Conservation (phyloP, 495 filamentous ascomycete species). For the Xylaria acuta region DNA sequence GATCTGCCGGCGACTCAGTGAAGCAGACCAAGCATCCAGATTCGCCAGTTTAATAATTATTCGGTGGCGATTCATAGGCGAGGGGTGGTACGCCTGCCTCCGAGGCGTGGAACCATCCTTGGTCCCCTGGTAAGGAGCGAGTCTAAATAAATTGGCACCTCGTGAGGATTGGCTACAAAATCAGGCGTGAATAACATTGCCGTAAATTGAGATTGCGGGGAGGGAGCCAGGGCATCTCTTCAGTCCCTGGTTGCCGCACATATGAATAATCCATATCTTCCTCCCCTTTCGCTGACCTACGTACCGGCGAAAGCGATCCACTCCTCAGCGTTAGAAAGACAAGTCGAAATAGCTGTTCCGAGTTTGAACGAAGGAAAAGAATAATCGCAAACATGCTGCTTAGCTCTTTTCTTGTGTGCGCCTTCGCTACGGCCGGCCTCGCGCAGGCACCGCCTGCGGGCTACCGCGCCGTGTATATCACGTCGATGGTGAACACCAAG, state of each 20-base stretch:
- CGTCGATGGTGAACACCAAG: conserved; percentile 56
- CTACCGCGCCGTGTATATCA: conserved; percentile 58
- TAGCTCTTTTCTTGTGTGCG: conserved; percentile 45
- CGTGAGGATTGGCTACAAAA: conserved; percentile 28
- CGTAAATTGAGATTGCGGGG: conserved; percentile 16
- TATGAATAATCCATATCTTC: conserved; percentile 8
- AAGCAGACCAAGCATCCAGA: conserved; percentile 26
- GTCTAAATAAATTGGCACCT: conserved; percentile 34
- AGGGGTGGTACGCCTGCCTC: conserved; percentile 35
- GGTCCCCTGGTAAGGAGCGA: conserved; percentile 16
- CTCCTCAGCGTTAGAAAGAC: conserved; percentile 18
- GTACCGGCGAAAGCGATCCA: conserved; percentile 19
- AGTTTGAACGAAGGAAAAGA: conserved; percentile 23
- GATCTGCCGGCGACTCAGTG: conserved; percentile 42
- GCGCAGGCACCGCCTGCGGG: conserved; percentile 50
- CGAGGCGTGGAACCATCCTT: conserved; percentile 34
- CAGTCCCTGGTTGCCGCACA: background rate
- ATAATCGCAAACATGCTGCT: conserved; percentile 44
- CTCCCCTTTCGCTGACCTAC: background rate
- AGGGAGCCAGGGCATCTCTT: background rate
- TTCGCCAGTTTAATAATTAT: conserved; percentile 31
- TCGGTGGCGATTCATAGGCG: conserved; percentile 24
- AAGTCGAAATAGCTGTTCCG: conserved; percentile 23
- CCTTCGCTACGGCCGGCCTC: conserved; percentile 53
- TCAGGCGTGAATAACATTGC: conserved; percentile 32